Evolutionary conservation across 148 eudicot species (phyloP), one percentile per base, ranked within the genome.

Genomic region (Rhododendron ovatum): DNA sequence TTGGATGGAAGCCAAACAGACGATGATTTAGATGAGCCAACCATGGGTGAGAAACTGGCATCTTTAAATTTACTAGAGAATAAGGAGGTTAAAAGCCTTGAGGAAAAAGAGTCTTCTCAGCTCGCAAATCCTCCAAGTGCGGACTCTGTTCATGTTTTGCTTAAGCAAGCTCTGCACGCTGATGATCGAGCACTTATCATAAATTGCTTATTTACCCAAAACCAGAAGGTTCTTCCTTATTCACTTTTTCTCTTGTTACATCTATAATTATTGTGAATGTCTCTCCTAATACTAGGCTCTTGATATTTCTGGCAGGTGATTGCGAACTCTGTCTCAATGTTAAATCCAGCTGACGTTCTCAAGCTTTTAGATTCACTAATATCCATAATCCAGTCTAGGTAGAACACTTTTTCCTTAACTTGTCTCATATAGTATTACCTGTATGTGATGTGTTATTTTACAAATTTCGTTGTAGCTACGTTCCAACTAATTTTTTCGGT

Each of bases 11-110:
- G 84, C 84, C 89, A 89, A 53, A 83, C 92, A 84, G 92, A 92
- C n/a, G 91, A 92, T 78, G 92, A 89, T 82, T 69, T 83, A 75
- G 90, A 90, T 85, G 98, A 95, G 90, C 98, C 98, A 67, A 95
- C 98, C 55, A 95, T 95, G 92, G 99, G 96, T n/a, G 98, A 97
- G 74, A 95, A 93, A 88, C 95, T 97, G 83, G 95, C 95, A 24
- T 90, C 85, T 86, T 89, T 96, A 81, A 91, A 93, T 88, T 65
- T 95, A 85, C 80, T 67, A 47, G 93, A 90, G 37, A 88, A 83
- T 41, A 88, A 83, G 55, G 87, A 85, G 78, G 41, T 61, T 57
- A 85, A 88, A 17, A 85, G 83, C 89, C 88, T 78, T 86, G 93
- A 91, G 80, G 85, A 80, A 45, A 85, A 85, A 78, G 91, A 90